Evolutionary conservation across 164 flowering plant genomes (phyloP), one percentile per base, ranked within the genome.

Genomic region (Tetrastigma voinierianum): DNA sequence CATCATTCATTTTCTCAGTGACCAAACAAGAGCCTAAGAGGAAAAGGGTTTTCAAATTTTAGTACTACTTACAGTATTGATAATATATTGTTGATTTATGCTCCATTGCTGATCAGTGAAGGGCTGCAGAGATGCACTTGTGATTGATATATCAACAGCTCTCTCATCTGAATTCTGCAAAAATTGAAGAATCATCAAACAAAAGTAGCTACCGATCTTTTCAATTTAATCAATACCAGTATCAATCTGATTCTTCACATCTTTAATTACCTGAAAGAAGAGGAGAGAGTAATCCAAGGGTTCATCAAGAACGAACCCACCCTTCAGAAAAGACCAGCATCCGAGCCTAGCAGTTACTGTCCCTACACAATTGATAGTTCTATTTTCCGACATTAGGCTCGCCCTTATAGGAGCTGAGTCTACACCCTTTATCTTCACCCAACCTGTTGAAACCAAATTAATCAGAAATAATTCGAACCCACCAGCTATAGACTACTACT

Each of bases 321-420:
- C 98, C 73, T 95, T 91, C 61, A 90, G 97, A 76, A 94, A 94
- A 18, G 98, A 90, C 98, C 98, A 94, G 74, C 98, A 94, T 4
- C 87, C 96, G 40, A 20, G 44, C 65, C 70, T 80, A 0, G 95
- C 95, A 9, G 75, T n/a, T 11, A 87, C 91, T 49, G 83, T 82
- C 2, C 96, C 98, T 18, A 91, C 70, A 54, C 95, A 91, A n/a
- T 62, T 51, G 9, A 57, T 59, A 0, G 73, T 66, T 5, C 70
- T 61, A 46, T 75, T 59, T 44, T 82, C 83, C 48, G 84, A 68
- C 19, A 64, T 74, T 4, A 91, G 76, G 52, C 74, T 87, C 10
- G 97, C 92, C 52, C 76, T 82, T 67, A 91, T 69, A 0, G 73
- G 76, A 60, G 82, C 75, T 21, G 91, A 80, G 14, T 70, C 74